Conservation (phyloP, 2,329 filamentous ascomycete species). For the Ceratocystis alfenasii region DNA sequence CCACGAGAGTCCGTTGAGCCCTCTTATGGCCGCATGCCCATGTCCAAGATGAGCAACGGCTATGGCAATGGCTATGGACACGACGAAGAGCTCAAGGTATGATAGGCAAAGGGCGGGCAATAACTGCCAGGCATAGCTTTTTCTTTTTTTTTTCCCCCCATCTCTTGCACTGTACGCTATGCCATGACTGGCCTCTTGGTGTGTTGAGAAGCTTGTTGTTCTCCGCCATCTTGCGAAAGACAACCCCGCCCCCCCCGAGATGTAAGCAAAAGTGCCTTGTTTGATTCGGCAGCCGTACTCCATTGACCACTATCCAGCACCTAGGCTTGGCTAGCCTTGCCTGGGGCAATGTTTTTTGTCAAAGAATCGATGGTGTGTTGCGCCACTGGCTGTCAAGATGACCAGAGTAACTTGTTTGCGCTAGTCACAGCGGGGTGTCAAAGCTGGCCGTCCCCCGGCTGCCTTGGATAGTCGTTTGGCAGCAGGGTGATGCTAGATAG, state of each 20-base stretch:
- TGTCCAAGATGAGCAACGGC: slow-evolving; percentile 17
- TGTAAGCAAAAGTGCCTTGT: no score
- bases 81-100: slow-evolving; percentile 22
- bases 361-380: slow-evolving; percentile 56
- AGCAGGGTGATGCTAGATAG: slow-evolving; percentile 48
- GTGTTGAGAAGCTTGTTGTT: no score
- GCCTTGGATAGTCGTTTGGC: slow-evolving; percentile 55
- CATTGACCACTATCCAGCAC: slow-evolving; percentile 60
- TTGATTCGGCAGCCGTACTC: slow-evolving; percentile 63
- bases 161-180: no score
- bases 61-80: slow-evolving; percentile 18
- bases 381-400: slow-evolving; percentile 57
- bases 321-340: slow-evolving; percentile 59
- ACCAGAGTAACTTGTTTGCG: slow-evolving; percentile 51
- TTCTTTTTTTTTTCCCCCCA: background rate
- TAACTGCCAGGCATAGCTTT: background rate
- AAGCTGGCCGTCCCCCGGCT: slow-evolving; percentile 42
- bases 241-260: no score
- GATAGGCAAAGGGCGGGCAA: background rate
- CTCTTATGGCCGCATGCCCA: slow-evolving; percentile 16
- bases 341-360: slow-evolving; percentile 49
- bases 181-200: no score
- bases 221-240: no score
- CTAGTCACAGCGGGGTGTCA: slow-evolving; percentile 39
- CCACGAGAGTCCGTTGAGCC: slow-evolving; percentile 47